Evolutionary conservation across 176 grass and related monocot genomes (phyloP), one percentile per base, ranked within the genome.

Genomic region (Musa beccarii): DNA sequence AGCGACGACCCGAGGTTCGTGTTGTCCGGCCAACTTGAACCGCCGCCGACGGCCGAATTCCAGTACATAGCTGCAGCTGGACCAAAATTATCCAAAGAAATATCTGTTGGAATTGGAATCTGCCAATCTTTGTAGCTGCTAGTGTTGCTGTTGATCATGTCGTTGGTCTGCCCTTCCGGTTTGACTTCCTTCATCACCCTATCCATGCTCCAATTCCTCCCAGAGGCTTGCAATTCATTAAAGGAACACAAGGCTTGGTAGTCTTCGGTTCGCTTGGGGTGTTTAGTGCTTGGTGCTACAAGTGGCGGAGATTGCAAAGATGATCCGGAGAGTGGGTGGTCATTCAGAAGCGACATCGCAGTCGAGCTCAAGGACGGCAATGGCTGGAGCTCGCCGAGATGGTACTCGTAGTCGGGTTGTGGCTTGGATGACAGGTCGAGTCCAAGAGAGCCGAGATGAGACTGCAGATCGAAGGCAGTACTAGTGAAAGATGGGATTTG

Each of bases 381-480:
- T 5, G 11, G 52, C 26, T 26, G 73, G 26, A 59, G 73, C 9
- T 19, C 26, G 14, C 28, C 25, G 53, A 75, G 73, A 8, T 43
- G 25, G 67, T 49, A 69, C 29, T 69, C 67, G 26, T 51, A 12
- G 67, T 69, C 29, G 29, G 34, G 29, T 17, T 69, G 25, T 43
- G 34, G 34, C 14, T 8, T 17, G 14, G 67, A 69, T 24, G 67
- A 43, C 26, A 69, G 49, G 16, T 16, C 54, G 54, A 61, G 15
- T 8, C 13, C 73, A 16, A 74, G 25, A 1, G 53, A 21, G 52
- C 25, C 23, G 53, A 74, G 72, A 1, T 74, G 72, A 11, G 52
- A 22, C 72, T 20, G 72, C 21, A 59, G 52, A 29, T 74, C 72
- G 72, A 74, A 74, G 72, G 72, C 72, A 9, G 53, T 34, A 43